A percentile compares a stretch with the other conserved stretches of the same genome.
Conservation (phyloP, 176 grass and related monocot genomes). For the Oryza punctata region DNA sequence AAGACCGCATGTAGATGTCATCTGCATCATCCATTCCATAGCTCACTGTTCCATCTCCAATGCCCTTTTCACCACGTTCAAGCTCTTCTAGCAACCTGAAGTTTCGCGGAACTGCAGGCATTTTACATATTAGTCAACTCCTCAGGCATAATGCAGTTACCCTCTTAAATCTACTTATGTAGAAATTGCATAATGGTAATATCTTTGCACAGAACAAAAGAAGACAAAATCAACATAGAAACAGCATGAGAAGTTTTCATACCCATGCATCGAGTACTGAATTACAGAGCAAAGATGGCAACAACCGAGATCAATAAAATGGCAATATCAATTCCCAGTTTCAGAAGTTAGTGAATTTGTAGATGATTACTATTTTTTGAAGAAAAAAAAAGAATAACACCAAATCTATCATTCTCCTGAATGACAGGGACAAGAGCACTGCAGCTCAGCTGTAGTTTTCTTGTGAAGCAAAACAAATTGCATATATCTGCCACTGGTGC, state of each 20-base stretch:
- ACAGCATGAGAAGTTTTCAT: neutral
- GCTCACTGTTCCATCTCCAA: slow-evolving; percentile 86
- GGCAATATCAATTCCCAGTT: neutral
- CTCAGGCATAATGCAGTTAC: neutral
- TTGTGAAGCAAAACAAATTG: neutral
- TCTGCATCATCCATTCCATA: slow-evolving; percentile 92
- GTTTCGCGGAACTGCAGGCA: slow-evolving; percentile 73
- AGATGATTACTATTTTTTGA: neutral
- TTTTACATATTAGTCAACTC: slow-evolving; percentile 22
- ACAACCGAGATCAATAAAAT: neutral
- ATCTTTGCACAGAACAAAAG: neutral
- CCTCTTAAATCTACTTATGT: neutral
- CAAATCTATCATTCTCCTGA: neutral
- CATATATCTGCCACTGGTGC: neutral
- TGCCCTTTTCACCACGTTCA: slow-evolving; percentile 83
- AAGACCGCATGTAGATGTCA: slow-evolving; percentile 83
- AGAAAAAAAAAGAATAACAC: neutral
- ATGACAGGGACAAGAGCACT: neutral
- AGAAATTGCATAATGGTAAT: neutral
- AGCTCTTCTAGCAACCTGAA: slow-evolving; percentile 89
- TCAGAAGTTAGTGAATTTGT: neutral
- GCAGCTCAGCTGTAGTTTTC: neutral
- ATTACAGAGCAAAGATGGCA: neutral
- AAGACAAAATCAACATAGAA: neutral
- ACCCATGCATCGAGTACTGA: neutral